Conservation (phyloP, 495 filamentous ascomycete genomes). For the Podospora pseudoanserina region DNA sequence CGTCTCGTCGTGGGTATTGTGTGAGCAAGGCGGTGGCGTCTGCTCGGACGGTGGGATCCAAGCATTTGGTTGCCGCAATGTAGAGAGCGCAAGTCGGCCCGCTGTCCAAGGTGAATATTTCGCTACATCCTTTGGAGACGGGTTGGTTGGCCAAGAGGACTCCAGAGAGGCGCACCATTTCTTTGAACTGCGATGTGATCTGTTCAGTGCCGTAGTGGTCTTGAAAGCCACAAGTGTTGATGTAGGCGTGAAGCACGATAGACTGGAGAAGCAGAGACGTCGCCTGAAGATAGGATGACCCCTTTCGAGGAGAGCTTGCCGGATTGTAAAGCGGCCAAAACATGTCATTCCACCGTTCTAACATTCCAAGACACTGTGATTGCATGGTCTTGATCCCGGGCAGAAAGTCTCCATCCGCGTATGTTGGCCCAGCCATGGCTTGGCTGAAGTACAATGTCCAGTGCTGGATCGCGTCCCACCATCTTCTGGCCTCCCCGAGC, state of each 20-base stretch:
- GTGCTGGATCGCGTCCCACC: slow-evolving; percentile 25
- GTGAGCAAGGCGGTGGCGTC: slow-evolving; percentile 19
- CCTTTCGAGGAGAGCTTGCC: not conserved
- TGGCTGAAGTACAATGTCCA: slow-evolving; percentile 17
- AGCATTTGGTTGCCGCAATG: slow-evolving; percentile 21
- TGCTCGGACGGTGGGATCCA: slow-evolving; percentile 13
- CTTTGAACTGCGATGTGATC: not conserved
- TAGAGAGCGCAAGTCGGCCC: slow-evolving; percentile 23
- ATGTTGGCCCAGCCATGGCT: slow-evolving; percentile 5
- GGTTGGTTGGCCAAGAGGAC: slow-evolving; percentile 21
- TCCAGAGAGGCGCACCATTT: slow-evolving; percentile 7
- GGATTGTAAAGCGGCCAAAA: not conserved
- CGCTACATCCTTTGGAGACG: slow-evolving; percentile 3
- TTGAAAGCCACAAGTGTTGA: slow-evolving; percentile 9
- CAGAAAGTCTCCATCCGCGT: not conserved
- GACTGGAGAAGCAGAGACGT: not conserved
- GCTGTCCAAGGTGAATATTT: slow-evolving; percentile 27
- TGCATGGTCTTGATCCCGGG: not conserved
- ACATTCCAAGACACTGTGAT: not conserved
- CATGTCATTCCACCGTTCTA: not conserved
- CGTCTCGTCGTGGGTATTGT: slow-evolving; percentile 20
- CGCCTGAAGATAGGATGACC: not conserved
- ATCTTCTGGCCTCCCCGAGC: slow-evolving; percentile 20
- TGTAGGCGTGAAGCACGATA: slow-evolving; percentile 1
- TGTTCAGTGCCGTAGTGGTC: not conserved